Percentiles rank a stretch among this genome's conserved stretches.
Conservation (phyloP, 148 eudicot species). For the Amaranthus cruentus region DNA sequence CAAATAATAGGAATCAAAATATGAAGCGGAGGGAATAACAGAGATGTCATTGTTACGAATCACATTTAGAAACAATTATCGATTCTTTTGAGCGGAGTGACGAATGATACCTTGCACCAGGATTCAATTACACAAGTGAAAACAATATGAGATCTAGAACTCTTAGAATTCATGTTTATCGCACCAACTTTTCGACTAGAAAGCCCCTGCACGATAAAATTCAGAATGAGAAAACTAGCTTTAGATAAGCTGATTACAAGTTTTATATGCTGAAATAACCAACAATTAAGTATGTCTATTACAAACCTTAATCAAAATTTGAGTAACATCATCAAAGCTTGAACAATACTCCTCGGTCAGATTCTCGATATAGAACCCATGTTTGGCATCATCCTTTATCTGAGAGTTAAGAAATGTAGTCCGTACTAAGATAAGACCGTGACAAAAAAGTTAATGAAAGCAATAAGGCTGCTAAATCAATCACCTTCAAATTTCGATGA, state of each 20-base stretch:
- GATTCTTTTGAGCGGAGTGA: neutral
- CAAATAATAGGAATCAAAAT: no score
- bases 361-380: constrained; percentile 79
- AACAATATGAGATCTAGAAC: constrained; percentile 86
- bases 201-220: constrained; percentile 63
- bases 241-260: neutral
- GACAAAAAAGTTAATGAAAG: neutral
- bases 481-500: constrained; percentile 76
- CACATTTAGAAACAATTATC: neutral
- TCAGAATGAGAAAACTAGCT: constrained; percentile 7
- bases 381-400: constrained; percentile 84
- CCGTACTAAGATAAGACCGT: neutral
- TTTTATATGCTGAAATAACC: neutral
- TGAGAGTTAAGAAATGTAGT: constrained; percentile 23
- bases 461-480: neutral
- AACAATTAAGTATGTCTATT: neutral
- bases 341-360: constrained; percentile 89
- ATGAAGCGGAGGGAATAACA: no score
- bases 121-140: constrained; percentile 88
- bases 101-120: constrained; percentile 80
- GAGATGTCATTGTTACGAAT: neutral
- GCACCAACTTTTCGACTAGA: constrained; percentile 81
- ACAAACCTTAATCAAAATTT: constrained; percentile 73
- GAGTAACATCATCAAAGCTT: constrained; percentile 79
- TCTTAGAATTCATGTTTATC: constrained; percentile 70